Evolutionary conservation across 805 yeast genomes (phyloP), one percentile per base, ranked within the genome.

Genomic region (Vanderwaltozyma verrucispora): DNA sequence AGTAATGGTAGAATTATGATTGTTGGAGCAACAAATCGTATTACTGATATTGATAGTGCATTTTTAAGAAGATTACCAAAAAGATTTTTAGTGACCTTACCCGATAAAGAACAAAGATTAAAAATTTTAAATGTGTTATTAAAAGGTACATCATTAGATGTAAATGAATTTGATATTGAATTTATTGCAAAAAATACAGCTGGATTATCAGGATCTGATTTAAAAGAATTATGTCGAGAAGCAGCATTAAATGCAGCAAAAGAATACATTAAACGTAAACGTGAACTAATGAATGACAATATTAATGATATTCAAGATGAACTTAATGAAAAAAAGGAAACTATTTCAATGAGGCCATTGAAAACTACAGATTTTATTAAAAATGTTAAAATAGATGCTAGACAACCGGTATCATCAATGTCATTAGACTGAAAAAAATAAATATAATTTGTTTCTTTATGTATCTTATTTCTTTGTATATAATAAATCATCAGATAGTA

Each of bases 21-120:
- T 2, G 71, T 89, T 50, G 98, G 97, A 3, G 97, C 97, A 9
- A 89, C 98, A 1, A 89, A 89, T 57, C 69, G 98, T 46, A 87
- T 92, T 30, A 72, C 74, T 42, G 98, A 89, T 56, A 89, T 89
- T 32, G 98, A 89, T 54, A 72, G 74, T 43, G 98, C 98, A 2
- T 85, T 89, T 53, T 66, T 92, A 63, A 74, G 98, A 61, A 74
- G 98, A 54, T 70, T 89, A 75, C 96, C 97, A 6, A 89, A 89
- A 59, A 70, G 85, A 37, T 88, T 89, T 58, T 75, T 87, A 3
- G 77, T 92, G 16, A 68, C 73, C 1, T 69, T 81, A 48, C 97
- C 98, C 1, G 69, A 71, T 40, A 58, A 69, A 1, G 65, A 59
- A 6, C 94, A 89, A 56, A 68, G 97, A 35, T 59, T 60, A 32